phyloP scores from a whole-genome alignment of 2,329 filamentous ascomycete species.

The Eutypa lata region DNA sequence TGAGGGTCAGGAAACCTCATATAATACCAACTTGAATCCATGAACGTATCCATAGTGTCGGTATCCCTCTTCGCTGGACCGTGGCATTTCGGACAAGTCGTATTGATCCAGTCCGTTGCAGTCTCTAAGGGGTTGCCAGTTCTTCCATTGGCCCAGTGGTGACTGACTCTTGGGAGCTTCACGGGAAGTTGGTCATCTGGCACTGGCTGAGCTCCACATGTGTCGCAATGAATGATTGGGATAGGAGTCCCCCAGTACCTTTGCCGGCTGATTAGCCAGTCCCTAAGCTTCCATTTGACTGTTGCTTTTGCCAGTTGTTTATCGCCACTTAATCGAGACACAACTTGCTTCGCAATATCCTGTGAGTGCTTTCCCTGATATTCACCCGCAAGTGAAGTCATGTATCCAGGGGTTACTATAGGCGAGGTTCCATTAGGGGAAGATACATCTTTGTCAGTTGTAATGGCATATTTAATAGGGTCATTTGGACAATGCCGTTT shows the following conservation, averaged over 20 bases:
- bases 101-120: constrained; percentile 71
- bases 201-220: constrained; percentile 77
- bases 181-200: constrained; percentile 76
- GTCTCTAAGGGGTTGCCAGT: constrained; percentile 75
- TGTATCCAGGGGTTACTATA: constrained; percentile 62
- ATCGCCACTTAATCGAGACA: constrained; percentile 46
- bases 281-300: constrained; percentile 76
- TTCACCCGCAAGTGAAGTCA: constrained; percentile 63
- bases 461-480: constrained; percentile 62
- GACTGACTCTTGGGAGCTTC: constrained; percentile 64
- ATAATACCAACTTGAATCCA: constrained; percentile 94
- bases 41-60: constrained; percentile 95
- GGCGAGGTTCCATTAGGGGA: constrained; percentile 48
- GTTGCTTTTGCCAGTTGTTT: constrained; percentile 58
- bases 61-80: constrained; percentile 75
- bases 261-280: constrained; percentile 92
- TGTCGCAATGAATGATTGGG: constrained; percentile 76
- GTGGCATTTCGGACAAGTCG: constrained; percentile 70
- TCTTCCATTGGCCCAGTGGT: constrained; percentile 65
- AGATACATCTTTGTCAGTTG: constrained; percentile 45
- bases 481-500: constrained; percentile 60
- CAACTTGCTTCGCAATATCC: constrained; percentile 59
- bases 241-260: constrained; percentile 91
- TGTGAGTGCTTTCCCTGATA: constrained; percentile 63
- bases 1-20: constrained; percentile 73